These are phyloP conservation scores for Fusarium pseudoanthophilum DNA, from an alignment of 2,329 filamentous ascomycete genomes.

Conservation along the genomic window DNA sequence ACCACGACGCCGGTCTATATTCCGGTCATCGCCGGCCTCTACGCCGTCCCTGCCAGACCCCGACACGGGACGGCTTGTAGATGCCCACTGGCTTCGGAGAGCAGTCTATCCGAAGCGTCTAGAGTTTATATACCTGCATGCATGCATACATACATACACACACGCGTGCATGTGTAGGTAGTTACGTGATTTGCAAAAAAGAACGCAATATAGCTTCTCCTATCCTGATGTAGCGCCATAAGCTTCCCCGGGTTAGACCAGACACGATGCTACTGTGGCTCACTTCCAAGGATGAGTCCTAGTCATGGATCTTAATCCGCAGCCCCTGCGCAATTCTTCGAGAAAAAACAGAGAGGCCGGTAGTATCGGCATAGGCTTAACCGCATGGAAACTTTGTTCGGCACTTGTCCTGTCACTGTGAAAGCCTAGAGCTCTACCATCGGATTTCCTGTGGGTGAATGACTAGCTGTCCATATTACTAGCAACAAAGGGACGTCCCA, in stretches of 20 bases:
- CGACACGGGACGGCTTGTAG: background rate
- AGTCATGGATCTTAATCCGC: conserved; percentile 13
- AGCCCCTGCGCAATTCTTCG: conserved; percentile 24
- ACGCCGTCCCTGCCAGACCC: conserved; percentile 12
- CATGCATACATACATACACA: background rate
- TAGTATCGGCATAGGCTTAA: conserved; percentile 29
- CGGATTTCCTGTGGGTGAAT: background rate
- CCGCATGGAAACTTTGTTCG: conserved; percentile 31
- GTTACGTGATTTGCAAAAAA: background rate
- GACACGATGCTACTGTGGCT: conserved; percentile 10
- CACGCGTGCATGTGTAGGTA: background rate
- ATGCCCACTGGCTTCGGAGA: background rate
- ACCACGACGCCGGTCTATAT: conserved; percentile 10
- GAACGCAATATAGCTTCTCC: background rate
- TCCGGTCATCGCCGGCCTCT: conserved; percentile 17
- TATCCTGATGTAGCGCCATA: background rate
- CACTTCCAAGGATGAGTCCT: background rate
- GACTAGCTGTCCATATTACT: background rate
- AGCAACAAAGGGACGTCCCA: background rate
- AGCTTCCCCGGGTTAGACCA: conserved; percentile 1
- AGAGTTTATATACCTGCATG: background rate
- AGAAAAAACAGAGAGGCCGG: conserved; percentile 14
- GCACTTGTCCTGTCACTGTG: conserved; percentile 25
- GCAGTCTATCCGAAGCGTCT: background rate
- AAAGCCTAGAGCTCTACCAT: conserved; percentile 1